Base-by-base conservation (phyloP, 2,329 filamentous ascomycete genomes). In the Claviceps fusiformis region DNA sequence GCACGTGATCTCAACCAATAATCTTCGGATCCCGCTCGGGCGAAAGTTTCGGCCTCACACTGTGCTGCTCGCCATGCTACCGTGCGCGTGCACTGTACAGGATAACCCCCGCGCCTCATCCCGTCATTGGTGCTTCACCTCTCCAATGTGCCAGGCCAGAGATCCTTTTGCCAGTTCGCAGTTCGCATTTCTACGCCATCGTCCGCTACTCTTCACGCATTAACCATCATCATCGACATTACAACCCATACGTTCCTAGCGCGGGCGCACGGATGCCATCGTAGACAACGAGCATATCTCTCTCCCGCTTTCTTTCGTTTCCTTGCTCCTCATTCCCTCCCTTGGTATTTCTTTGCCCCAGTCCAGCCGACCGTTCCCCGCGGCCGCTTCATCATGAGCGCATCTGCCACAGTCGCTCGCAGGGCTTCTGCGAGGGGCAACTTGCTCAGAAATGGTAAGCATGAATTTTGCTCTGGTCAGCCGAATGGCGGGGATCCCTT, bases 391-490 rank as follows among this genome's bases (percentile, higher is more conserved):
- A 64, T 61, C 60, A 81, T 81, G 78, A 81, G 78, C 74, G 74
- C 77, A 64, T 79, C 79, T 50, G 71, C 78, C 58, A 74, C 68
- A 64, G 73, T 79, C 63, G 78, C 77, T 69, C 77, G 77, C 57
- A 71, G 77, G 72, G 78, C 76, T 57, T 71, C 75, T 59, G 68
- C 75, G 62, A 71, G 76, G 60, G 79, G 76, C 70, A 74, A 77
- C 60, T 74, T 81, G 60, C 60, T 75, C 63, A 72, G 73, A 50
- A 70, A 72, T 64, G 71, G 76, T 78, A 67, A 68, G 70, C 59
- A 56, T 54, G 17, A 24, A 59, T 56, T 46, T 45, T 17, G 13
- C 19, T 29, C 24, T 50, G 53, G 50, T 44, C 13, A n/a, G 7
- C 43, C 11, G 8, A 11, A 27, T 47, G 45, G 15, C 31, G 9